Evolutionary conservation across 176 grass and related monocot species (phyloP).

Genomic region (Poa pratensis): DNA sequence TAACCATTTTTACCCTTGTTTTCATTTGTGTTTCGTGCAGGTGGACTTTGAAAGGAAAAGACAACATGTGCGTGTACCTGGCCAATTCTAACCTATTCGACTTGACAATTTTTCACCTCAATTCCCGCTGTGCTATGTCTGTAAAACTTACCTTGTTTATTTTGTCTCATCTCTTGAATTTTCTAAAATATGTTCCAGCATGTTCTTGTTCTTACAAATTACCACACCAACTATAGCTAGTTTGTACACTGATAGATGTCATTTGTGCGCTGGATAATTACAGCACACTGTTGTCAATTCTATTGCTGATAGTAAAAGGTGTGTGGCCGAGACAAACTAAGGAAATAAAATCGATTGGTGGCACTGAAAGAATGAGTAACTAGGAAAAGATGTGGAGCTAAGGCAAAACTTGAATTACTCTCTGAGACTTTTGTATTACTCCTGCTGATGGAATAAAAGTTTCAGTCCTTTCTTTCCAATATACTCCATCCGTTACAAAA

Average conservation of each 20-base stretch:
- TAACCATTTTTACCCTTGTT: constrained; percentile 36
- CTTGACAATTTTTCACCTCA: constrained; percentile 20
- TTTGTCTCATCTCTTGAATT: constrained; percentile 10
- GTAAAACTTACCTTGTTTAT: constrained; percentile 8
- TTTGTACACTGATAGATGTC: constrained; percentile 28
- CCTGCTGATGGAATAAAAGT: not conserved
- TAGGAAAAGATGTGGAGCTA: not conserved
- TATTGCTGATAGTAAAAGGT: not conserved
- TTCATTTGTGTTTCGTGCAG: constrained; percentile 45
- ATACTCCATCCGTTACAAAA: no score
- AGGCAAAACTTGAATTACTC: not conserved
- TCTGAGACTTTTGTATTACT: not conserved
- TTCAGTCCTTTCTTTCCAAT: not conserved
- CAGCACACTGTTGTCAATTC: not conserved
- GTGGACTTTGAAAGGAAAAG: constrained; percentile 98
- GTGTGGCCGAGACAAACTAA: not conserved
- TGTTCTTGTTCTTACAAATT: constrained; percentile 13
- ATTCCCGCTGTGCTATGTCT: constrained; percentile 26
- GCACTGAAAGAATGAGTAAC: not conserved
- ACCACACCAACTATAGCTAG: constrained; percentile 10
- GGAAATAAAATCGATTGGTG: not conserved
- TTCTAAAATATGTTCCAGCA: constrained; percentile 27
- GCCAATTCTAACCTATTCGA: constrained; percentile 53
- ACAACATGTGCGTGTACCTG: constrained; percentile 65
- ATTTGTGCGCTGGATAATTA: constrained; percentile 1